Conservation (phyloP, 352 stramenopile species). For the Peronospora tabacina region DNA sequence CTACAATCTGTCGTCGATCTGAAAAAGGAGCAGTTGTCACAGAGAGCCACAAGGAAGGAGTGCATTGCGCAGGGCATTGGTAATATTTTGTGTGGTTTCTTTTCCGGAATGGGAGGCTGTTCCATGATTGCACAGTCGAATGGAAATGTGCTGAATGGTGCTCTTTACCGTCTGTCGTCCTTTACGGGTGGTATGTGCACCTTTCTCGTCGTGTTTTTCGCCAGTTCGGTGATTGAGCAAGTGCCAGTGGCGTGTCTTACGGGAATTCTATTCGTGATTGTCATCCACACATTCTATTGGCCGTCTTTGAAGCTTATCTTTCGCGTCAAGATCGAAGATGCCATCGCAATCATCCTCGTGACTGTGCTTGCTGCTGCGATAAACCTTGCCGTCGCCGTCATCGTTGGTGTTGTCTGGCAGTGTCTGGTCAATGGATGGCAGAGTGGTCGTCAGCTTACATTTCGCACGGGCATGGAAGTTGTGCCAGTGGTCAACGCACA, state of each 20-base stretch:
- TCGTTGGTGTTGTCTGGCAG: constrained; percentile 78
- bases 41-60: constrained; percentile 57
- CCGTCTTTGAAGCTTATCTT: constrained; percentile 76
- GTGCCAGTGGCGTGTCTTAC: constrained; percentile 82
- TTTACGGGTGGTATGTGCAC: constrained; percentile 57
- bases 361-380: constrained; percentile 77
- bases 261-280: constrained; percentile 85
- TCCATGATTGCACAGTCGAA: constrained; percentile 92
- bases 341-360: constrained; percentile 74
- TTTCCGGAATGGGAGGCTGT: constrained; percentile 90
- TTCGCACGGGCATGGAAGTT: constrained; percentile 29
- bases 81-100: constrained; percentile 89
- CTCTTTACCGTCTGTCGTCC: constrained; percentile 53
- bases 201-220: constrained; percentile 76
- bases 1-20: constrained; percentile 90
- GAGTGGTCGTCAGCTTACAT: constrained; percentile 40
- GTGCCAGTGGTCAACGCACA: constrained; percentile 26
- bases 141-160: constrained; percentile 86
- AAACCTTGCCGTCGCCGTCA: constrained; percentile 84
- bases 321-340: constrained; percentile 58
- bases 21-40: constrained; percentile 65
- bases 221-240: constrained; percentile 72
- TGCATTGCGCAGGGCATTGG: constrained; percentile 84
- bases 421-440: constrained; percentile 81
- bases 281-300: constrained; percentile 89